phyloP scores from a whole-genome alignment of 2,329 filamentous ascomycete genomes.

The Monilinia aucupariae region DNA sequence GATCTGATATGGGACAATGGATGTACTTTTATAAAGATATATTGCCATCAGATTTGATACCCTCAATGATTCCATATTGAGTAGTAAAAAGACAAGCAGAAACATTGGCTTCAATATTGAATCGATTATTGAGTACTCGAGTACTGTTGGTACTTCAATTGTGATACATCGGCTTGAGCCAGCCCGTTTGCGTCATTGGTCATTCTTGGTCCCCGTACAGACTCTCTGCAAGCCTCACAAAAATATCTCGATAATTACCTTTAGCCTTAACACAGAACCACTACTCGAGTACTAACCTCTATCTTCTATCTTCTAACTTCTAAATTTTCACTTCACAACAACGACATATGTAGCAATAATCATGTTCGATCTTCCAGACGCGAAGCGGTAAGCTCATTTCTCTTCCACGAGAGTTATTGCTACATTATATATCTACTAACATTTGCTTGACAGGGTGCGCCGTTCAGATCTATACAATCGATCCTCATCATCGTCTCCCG shows the following conservation, averaged over 20 bases:
- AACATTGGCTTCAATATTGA: not conserved
- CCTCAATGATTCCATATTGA: not conserved
- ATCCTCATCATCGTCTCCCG: conserved; percentile 21
- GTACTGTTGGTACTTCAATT: not conserved
- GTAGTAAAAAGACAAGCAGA: not conserved
- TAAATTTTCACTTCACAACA: not conserved
- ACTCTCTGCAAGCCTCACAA: conserved; percentile 7
- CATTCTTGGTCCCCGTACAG: not conserved
- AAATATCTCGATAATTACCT: conserved; percentile 10
- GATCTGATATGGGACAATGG: no score
- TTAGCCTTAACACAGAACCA: no score
- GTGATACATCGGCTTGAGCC: not conserved
- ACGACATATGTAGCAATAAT: conserved; percentile 6
- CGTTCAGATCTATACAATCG: conserved; percentile 47
- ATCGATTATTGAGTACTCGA: not conserved
- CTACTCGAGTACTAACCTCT: no score
- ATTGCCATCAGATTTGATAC: conserved; percentile 6
- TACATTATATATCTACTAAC: conserved; percentile 12
- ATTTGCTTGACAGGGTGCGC: conserved; percentile 42
- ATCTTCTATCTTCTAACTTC: not conserved
- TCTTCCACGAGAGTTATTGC: not conserved
- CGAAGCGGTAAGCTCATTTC: conserved; percentile 43
- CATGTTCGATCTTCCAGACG: conserved; percentile 50
- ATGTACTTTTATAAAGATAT: conserved; percentile 15
- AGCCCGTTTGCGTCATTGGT: conserved; percentile 15